Base-by-base conservation (phyloP, 2,329 filamentous ascomycete genomes). In the Paradendryphiella salina region DNA sequence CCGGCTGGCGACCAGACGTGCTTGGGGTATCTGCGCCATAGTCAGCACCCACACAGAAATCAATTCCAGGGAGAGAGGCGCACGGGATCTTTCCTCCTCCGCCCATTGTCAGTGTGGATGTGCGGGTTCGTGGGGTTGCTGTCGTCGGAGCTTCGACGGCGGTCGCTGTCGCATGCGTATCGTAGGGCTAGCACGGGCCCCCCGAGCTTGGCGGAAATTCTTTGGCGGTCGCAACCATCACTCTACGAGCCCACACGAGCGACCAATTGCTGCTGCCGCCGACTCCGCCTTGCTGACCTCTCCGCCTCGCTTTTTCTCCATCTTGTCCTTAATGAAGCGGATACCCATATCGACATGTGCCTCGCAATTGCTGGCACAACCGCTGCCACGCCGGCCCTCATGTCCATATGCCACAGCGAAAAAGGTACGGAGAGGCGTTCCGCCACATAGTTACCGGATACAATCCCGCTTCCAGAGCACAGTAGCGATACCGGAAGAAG, bases 1-100 rank as follows among this genome's bases (percentile, higher is more conserved):
- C 94, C 94, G 61, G 93, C 82, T 56, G 94, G 94, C 71, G 94
- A 97, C 94, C 94, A 99, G 82, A 99, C 90, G 82, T 99, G 93
- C 82, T 96, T 96, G 75, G 91, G 92, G 78, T 96, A 96, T 72
- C 90, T 96, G 67, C 13, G 29, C 29, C 8, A 15, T 15, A 5
- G 4, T 42, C n/a, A 39, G 17, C 21, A 31, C 18, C 17, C 17
- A 62, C 68, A 47, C 68, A 58, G 41, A 18, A 34, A 15, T 51
- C 50, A 26, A 35, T 21, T 18, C 26, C 31, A 48, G 31, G 52
- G 45, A 46, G 45, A 46, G 64, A 5, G 8, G 34, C 69, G 50
- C 81, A 88, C 83, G 84, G 82, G 64, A 89, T 82, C 77, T 88
- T 88, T 76, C 84, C 86, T 80, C 91, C 90, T 79, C 69, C 70